Evolutionary conservation across 1,284 basidiomycete genomes (phyloP).

Genomic region (Ustilago esculenta): DNA sequence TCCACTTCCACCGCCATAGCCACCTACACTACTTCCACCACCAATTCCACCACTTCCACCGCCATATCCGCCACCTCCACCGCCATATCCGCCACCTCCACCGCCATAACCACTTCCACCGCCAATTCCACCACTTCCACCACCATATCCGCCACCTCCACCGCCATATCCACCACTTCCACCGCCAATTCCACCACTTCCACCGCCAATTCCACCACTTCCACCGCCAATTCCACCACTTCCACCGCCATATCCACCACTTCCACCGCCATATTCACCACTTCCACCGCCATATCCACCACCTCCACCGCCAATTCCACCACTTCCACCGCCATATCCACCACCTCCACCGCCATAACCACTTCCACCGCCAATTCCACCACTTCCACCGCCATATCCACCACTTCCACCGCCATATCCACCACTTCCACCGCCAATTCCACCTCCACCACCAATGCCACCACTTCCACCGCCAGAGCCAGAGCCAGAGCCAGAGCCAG

Average conservation of each 20-base stretch:
- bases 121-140: background rate
- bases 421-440: conserved; percentile 3
- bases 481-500: background rate
- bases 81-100: background rate
- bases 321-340: background rate
- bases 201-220: background rate
- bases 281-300: background rate
- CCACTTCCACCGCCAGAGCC: background rate
- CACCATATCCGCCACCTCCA: background rate
- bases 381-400: background rate
- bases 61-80: background rate
- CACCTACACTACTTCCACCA: no score
- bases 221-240: background rate
- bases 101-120: background rate
- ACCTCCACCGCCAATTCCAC: background rate
- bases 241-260: background rate
- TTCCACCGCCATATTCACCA: background rate
- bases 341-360: background rate
- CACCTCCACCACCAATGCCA: conserved; percentile 1
- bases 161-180: background rate
- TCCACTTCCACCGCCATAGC: background rate
- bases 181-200: background rate
- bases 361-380: background rate
- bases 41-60: conserved; percentile 1
- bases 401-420: background rate